Evolutionary conservation across 2,329 filamentous ascomycete species (phyloP), one percentile per base, ranked within the genome.

Genomic region (Calycina herbarum): DNA sequence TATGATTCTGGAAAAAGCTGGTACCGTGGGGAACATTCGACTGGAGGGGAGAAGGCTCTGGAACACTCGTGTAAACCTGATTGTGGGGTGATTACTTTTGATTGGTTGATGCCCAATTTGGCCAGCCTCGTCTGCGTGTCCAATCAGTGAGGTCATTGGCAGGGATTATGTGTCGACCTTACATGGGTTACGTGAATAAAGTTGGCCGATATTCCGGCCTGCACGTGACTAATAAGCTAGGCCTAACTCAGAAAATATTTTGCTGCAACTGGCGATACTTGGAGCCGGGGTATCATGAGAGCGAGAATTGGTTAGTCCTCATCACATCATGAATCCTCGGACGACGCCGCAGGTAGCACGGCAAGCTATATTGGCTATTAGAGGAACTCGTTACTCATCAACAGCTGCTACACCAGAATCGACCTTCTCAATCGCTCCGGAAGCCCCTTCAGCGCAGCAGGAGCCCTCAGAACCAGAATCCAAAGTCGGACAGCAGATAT

Each of bases 401-500:
- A 67, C 65, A 8, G 48, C 10, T 24, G 35, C 58, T 31, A 17
- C 15, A 13, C 13, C 42, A 2, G 24, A 57, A 48, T 13, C 58
- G 6, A 20, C 57, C 27, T 13, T 31, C 27, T 13, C 42, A 35
- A 3, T 35, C 13, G 35, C 27, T 11, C 11, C n/a, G 2, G 24
- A 38, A 56, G 17, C 17, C 13, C 17, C 51, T n/a, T 7, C 61
- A 56, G 3, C 61, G 15, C n/a, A 29, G 5, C n/a, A n/a, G 57
- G 59, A 51, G 17, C 17, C 48, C 27, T 27, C 60, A 42, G 45
- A 62, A 51, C 35, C 60, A 33, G 66, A 67, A 62, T 66, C 67
- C 24, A 73, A 75, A 64, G 74, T 77, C 67, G 78, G 78, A 29
- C 72, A 71, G 38, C 69, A 76, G 58, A 77, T 80, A 69, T 79